Percentiles rank a stretch among this genome's conserved stretches.
Conservation (phyloP, 352 stramenopile species). For the Pythium myriotylum region DNA sequence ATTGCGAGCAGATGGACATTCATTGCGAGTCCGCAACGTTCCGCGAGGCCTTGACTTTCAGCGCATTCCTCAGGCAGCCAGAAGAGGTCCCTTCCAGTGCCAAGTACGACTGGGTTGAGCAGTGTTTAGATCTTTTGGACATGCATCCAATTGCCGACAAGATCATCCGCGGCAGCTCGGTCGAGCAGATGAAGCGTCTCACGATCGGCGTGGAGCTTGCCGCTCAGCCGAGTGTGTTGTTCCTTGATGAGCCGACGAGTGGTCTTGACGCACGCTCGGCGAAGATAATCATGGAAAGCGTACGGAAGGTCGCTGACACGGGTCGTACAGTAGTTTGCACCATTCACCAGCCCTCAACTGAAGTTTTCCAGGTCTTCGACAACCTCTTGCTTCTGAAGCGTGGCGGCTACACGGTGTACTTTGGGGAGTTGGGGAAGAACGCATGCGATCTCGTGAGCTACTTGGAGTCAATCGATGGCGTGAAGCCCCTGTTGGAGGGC, state of each 20-base stretch:
- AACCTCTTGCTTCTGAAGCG: slow-evolving; percentile 79
- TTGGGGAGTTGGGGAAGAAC: slow-evolving; percentile 9
- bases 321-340: slow-evolving; percentile 25
- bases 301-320: slow-evolving; percentile 77
- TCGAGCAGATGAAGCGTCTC: slow-evolving; percentile 50
- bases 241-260: slow-evolving; percentile 84
- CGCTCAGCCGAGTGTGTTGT: slow-evolving; percentile 71
- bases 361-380: slow-evolving; percentile 79
- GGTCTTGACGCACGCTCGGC: slow-evolving; percentile 71
- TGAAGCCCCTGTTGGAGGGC: background rate
- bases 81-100: slow-evolving; percentile 26
- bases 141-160: slow-evolving; percentile 34
- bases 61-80: slow-evolving; percentile 77
- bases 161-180: slow-evolving; percentile 32
- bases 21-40: slow-evolving; percentile 32
- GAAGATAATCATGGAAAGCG: slow-evolving; percentile 67
- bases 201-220: slow-evolving; percentile 47
- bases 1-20: slow-evolving; percentile 83
- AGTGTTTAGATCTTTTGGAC: slow-evolving; percentile 38
- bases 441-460: slow-evolving; percentile 36
- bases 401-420: slow-evolving; percentile 71
- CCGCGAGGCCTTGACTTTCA: slow-evolving; percentile 92
- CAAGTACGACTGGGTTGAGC: slow-evolving; percentile 39
- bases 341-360: slow-evolving; percentile 68
- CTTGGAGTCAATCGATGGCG: slow-evolving; percentile 47